Conservation (phyloP, 305 asterid species). For the Fraxinus xanthoxyloides region DNA sequence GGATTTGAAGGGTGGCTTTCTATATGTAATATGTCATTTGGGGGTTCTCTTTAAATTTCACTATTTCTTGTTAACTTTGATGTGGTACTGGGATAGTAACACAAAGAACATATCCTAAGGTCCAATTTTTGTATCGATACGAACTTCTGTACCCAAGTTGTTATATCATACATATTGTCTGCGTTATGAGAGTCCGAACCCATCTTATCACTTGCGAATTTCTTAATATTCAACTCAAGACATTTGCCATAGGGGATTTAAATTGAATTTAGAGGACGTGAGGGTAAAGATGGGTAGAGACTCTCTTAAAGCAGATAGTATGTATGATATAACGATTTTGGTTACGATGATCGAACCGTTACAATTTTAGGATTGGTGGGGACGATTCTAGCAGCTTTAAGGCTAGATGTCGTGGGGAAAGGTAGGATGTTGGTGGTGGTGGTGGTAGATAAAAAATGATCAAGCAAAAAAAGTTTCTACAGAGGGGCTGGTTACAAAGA, state of each 20-base stretch:
- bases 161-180: not conserved
- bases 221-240: not conserved
- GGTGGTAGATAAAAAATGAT: conserved; percentile 47
- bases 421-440: conserved; percentile 20
- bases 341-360: not conserved
- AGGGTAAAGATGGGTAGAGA: not conserved
- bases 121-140: conserved; percentile 16
- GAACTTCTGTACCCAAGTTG: not conserved
- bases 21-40: conserved; percentile 25
- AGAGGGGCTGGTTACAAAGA: conserved; percentile 42
- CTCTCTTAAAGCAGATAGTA: not conserved
- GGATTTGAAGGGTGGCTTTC: conserved; percentile 41
- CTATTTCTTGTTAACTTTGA: conserved; percentile 35
- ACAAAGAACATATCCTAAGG: conserved; percentile 48
- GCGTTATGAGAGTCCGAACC: not conserved
- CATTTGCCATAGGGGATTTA: not conserved
- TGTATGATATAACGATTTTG: not conserved
- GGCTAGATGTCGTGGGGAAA: not conserved
- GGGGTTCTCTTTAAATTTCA: conserved; percentile 31
- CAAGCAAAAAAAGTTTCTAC: conserved; percentile 79
- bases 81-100: conserved; percentile 53
- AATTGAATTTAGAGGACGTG: not conserved
- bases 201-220: not conserved
- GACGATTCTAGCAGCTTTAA: conserved; percentile 22
- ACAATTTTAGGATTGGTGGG: conserved; percentile 25